Base-by-base conservation (phyloP, 345 rosid genomes). In the Pistacia integerrima region DNA sequence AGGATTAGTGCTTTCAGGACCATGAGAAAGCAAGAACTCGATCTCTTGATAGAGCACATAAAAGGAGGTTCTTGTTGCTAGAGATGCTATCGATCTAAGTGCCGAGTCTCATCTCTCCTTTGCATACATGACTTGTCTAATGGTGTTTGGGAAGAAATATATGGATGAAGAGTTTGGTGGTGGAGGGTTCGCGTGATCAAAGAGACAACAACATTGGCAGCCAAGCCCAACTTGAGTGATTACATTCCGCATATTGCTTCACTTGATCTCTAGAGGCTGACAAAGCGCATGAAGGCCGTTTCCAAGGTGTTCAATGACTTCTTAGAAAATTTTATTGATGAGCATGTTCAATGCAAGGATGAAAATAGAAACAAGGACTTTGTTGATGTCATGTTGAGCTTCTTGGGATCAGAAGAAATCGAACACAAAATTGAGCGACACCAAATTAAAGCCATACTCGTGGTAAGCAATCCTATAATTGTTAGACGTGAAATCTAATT, bases 121-220 rank as follows among this genome's bases (percentile, higher is more conserved):
- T 28, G 77, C 80, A 0, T 82, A 80, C 51, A 84, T 86, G 80
- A 80, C 78, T 44, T 80, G 87, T 14, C 64, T 81, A 57, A 87
- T 87, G 90, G 79, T 84, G n/a, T 74, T 87, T 5, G 87, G 90
- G 68, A 87, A 82, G 78, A 86, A 84, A 51, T 86, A 78, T 70
- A 3, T 17, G 65, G 82, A 72, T 1, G n/a, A 76, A n/a, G 85
- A 82, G 38, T 78, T 87, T 8, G 77, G 80, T 62, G 11, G 46
- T 17, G 60, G 67, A 72, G 75, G 75, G 3, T 84, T 87, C 59
- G 82, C 11, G 77, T 84, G 55, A 67, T 52, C 12, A 17, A 52
- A 13, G 56, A 52, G 56, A 17, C 16, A 17, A 14, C 12, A 5
- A 52, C 1, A 13, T 11, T 52, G 5, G 0, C 5, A 13, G 56